A percentile compares a stretch with the other conserved stretches of the same genome.
Evolutionary conservation across 164 flowering plant species (phyloP).

Genomic region (Pachysandra terminalis): DNA sequence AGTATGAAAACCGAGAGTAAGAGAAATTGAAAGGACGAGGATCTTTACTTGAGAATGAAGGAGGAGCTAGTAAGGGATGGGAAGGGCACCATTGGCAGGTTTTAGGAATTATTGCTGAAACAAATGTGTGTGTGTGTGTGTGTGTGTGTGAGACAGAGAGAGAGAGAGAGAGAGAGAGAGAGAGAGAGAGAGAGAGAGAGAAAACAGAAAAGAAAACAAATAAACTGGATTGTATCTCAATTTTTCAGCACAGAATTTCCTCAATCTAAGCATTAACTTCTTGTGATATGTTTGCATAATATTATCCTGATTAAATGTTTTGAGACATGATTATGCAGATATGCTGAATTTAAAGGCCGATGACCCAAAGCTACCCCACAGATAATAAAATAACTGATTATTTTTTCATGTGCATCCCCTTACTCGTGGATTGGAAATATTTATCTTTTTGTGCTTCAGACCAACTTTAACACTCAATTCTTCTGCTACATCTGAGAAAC

Average conservation of each 20-base stretch:
- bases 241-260: not conserved
- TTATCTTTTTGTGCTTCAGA: constrained; percentile 94
- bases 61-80: too few relatives aligned
- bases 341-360: not conserved
- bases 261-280: not conserved
- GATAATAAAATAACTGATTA: not conserved
- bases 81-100: too few relatives aligned
- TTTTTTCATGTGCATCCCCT: constrained; percentile 24
- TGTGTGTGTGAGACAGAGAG: too few relatives aligned
- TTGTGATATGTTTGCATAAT: not conserved
- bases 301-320: not conserved
- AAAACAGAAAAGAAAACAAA: not conserved
- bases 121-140: too few relatives aligned
- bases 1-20: too few relatives aligned
- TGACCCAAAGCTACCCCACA: not conserved
- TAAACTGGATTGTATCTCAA: not conserved
- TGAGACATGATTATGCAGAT: not conserved
- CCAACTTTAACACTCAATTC: constrained; percentile 76
- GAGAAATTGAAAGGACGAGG: too few relatives aligned
- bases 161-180: too few relatives aligned
- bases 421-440: constrained; percentile 94
- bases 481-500: constrained; percentile 65
- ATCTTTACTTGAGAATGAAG: too few relatives aligned
- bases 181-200: too few relatives aligned
- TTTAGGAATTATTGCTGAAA: too few relatives aligned